Evolutionary conservation across 257 asterid species (phyloP).

Genomic region (Capsicum baccatum): DNA sequence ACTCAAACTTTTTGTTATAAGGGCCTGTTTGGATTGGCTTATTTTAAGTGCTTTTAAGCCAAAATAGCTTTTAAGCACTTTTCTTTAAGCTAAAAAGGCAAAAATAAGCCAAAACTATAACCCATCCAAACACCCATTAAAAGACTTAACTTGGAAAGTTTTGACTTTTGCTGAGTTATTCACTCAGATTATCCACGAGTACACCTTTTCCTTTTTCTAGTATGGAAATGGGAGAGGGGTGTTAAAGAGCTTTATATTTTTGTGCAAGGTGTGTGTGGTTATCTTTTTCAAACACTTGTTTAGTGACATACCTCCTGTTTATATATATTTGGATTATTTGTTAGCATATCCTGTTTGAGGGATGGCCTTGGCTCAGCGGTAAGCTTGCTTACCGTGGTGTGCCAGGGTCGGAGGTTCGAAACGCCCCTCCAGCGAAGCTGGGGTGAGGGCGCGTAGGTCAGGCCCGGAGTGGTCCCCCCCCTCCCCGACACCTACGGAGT

Average conservation of each 20-base stretch:
- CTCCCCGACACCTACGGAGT: too few relatives aligned
- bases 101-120: too few relatives aligned
- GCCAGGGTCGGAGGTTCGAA: too few relatives aligned
- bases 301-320: background rate
- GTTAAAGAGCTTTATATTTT: background rate
- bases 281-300: background rate
- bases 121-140: background rate
- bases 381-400: too few relatives aligned
- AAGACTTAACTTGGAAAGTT: background rate
- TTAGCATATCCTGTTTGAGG: slow-evolving; percentile 4
- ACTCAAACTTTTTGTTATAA: background rate
- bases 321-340: background rate
- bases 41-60: too few relatives aligned
- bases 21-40: too few relatives aligned
- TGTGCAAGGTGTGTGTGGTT: background rate
- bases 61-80: too few relatives aligned
- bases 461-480: too few relatives aligned
- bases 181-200: background rate
- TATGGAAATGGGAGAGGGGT: background rate
- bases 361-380: too few relatives aligned
- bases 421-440: too few relatives aligned
- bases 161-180: background rate
- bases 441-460: too few relatives aligned
- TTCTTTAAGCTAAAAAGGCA: too few relatives aligned
- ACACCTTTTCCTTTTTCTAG: background rate